phyloP scores from a whole-genome alignment of 768 basidiomycete genomes.

The Boletellus emodensis region DNA sequence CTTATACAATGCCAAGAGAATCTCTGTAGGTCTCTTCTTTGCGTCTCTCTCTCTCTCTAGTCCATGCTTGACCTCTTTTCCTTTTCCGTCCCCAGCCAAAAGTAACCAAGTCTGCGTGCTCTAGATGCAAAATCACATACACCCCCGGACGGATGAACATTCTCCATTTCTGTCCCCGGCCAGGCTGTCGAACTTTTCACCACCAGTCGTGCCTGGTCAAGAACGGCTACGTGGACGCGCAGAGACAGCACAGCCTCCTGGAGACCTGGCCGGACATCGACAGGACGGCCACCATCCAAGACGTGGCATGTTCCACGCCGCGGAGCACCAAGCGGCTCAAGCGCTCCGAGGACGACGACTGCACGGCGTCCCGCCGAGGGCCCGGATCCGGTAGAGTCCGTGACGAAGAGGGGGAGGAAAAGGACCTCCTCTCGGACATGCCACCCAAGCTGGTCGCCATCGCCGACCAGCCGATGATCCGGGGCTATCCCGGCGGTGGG shows the following conservation, averaged over 20 bases:
- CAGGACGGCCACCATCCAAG: conserved; percentile 5
- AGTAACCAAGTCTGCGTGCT: conserved; percentile 36
- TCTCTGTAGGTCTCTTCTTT: conserved; percentile 32
- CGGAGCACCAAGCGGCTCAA: conserved; percentile 15
- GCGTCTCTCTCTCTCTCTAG: neutral
- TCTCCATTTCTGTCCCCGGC: conserved; percentile 59
- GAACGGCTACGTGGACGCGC: conserved; percentile 22
- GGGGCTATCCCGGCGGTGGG: conserved; percentile 41
- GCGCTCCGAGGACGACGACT: neutral
- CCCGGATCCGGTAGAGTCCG: too few species aligned
- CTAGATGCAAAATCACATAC: conserved; percentile 44
- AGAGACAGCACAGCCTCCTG: conserved; percentile 29
- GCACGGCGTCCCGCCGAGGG: too few species aligned
- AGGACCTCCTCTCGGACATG: conserved; percentile 19
- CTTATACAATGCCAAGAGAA: conserved; percentile 28
- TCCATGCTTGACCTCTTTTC: neutral
- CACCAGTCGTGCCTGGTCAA: conserved; percentile 46
- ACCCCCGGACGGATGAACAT: conserved; percentile 37
- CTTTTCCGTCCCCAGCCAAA: conserved; percentile 36
- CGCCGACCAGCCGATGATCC: conserved; percentile 53
- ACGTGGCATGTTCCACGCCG: fast-evolving
- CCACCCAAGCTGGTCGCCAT: conserved; percentile 38
- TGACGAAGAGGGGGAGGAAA: too few species aligned
- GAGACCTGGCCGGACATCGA: conserved; percentile 37
- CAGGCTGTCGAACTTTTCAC: conserved; percentile 43